Evolutionary conservation across 257 asterid species (phyloP), one percentile per base, ranked within the genome.

Genomic region (Scutellaria baicalensis): DNA sequence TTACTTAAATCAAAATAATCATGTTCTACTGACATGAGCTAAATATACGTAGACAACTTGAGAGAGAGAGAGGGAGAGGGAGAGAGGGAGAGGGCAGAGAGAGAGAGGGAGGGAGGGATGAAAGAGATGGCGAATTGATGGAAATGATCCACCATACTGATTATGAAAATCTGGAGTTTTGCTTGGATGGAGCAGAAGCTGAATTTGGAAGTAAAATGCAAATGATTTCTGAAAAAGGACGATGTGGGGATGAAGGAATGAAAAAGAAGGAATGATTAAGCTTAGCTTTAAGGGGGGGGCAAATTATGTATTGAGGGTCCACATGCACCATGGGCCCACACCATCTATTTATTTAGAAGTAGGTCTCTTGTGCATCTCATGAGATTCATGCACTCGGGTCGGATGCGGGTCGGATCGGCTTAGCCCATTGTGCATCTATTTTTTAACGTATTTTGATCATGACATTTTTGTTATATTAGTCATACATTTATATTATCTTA

Each of bases 251-350:
- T 1, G 38, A 39, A 18, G 76, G 59, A 75, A 72, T 17, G 59
- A 62, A 79, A 74, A 69, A 65, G 18, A 31, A n/a, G 84, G 75
- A 69, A 85, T 85, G 78, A 88, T 88, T 73, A 88, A 78, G 62
- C 89, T 85, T 88, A 88, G 85, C 95, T 86, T 86, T 72, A 82
- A 76, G 91, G 89, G 75, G 75, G 83, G 88, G 52, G 88, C 91
- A 70, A 69, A 14, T 38, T 50, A 61, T 78, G 58, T 73, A 50
- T 9, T 9, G 80, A 81, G 66, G 84, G 77, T 78, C 81, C 89
- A 71, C 61, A 54, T 17, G 33, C 9, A 23, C 36, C 59, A 27
- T 27, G 33, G 33, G 8, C 59, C 59, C 23, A 9, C 40, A 52
- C 42, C 39, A 40, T 18, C 69, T 67, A 64, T 35, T 78, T 58